Evolutionary conservation across 208 protist genomes (phyloP).

Genomic region (Tetramitus jugosus): DNA sequence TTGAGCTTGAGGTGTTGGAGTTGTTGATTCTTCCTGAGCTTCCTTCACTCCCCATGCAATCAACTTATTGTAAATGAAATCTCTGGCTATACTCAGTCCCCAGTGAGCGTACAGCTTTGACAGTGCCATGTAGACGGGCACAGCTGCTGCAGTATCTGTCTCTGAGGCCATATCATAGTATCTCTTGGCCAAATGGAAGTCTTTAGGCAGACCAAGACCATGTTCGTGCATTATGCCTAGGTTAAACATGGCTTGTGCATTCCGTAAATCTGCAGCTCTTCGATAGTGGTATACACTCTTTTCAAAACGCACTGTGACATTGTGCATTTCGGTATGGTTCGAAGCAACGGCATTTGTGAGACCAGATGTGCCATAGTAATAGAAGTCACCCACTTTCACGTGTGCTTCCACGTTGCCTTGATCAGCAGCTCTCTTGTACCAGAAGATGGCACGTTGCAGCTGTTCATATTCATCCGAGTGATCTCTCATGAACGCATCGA

Average conservation of each 20-base stretch:
- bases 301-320: not conserved
- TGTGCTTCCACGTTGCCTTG: conserved; percentile 27
- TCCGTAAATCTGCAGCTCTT: conserved; percentile 14
- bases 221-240: conserved; percentile 38
- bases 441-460: not conserved
- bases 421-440: conserved; percentile 25
- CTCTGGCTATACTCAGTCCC: too few species aligned
- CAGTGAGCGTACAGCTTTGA: conserved; percentile 22
- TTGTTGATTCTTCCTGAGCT: too few species aligned
- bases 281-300: conserved; percentile 7
- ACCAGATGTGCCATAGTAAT: conserved; percentile 39
- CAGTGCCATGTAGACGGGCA: conserved; percentile 27
- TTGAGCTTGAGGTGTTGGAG: too few species aligned
- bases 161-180: conserved; percentile 33
- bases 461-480: not conserved
- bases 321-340: not conserved
- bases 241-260: conserved; percentile 38
- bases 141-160: conserved; percentile 16
- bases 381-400: conserved; percentile 35
- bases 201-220: conserved; percentile 24
- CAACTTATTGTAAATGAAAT: too few species aligned
- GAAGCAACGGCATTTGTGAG: not conserved
- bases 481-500: not conserved
- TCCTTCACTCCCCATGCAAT: too few species aligned
- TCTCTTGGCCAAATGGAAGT: conserved; percentile 38